A percentile compares a stretch with the other conserved stretches of the same genome.
Conservation (phyloP, 2,329 filamentous ascomycete species). For the Lachnum nothofagi region DNA sequence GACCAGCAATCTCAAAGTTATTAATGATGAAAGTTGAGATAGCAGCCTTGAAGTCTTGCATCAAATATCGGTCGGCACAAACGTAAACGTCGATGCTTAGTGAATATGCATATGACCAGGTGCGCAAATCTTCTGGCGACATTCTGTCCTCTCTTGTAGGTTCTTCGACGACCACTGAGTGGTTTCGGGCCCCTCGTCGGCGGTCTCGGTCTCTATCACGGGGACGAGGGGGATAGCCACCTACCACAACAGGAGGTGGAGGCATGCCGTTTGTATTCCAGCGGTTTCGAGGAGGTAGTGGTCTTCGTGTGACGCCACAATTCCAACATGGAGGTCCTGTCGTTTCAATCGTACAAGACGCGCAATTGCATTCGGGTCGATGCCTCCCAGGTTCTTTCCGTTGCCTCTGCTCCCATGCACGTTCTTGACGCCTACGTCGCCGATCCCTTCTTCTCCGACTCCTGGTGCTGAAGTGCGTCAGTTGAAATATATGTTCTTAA, state of each 20-base stretch:
- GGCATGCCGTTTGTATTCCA: slow-evolving; percentile 15
- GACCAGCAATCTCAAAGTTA: slow-evolving; percentile 34
- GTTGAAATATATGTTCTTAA: background rate
- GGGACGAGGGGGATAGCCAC: slow-evolving; percentile 16
- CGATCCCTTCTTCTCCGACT: slow-evolving; percentile 34
- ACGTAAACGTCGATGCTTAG: slow-evolving; percentile 47
- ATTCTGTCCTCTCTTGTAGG: slow-evolving; percentile 27
- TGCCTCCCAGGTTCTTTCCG: slow-evolving; percentile 43
- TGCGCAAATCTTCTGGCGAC: slow-evolving; percentile 41
- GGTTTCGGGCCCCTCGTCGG: slow-evolving; percentile 18
- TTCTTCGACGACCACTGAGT: slow-evolving; percentile 16
- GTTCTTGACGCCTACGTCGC: slow-evolving; percentile 34
- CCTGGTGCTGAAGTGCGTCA: slow-evolving; percentile 23
- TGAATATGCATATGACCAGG: slow-evolving; percentile 44
- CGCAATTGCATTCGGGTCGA: slow-evolving; percentile 42
- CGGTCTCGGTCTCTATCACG: slow-evolving; percentile 19
- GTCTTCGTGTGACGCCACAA: slow-evolving; percentile 34
- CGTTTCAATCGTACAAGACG: slow-evolving; percentile 34
- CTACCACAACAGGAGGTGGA: slow-evolving; percentile 17
- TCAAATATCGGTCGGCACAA: slow-evolving; percentile 44
- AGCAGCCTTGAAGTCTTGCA: slow-evolving; percentile 41
- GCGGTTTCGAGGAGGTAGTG: slow-evolving; percentile 24
- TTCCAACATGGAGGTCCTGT: slow-evolving; percentile 40
- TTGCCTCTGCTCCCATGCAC: slow-evolving; percentile 36
- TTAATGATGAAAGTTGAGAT: slow-evolving; percentile 42